Conservation (phyloP, 225 moss, liverwort and hornwort species). For the Anthoceros angustus region DNA sequence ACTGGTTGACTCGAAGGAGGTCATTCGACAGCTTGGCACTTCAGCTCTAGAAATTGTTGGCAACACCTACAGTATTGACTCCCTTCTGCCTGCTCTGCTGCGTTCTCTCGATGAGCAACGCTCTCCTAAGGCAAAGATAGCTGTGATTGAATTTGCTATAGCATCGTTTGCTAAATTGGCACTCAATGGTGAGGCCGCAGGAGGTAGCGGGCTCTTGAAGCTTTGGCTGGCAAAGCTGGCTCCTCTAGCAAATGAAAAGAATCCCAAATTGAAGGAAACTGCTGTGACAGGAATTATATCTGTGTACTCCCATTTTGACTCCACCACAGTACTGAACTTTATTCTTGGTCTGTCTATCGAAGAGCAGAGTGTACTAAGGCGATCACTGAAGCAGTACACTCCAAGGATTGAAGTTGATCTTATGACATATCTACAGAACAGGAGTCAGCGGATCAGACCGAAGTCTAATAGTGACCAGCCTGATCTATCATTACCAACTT, state of each 20-base stretch:
- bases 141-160: conserved; percentile 88
- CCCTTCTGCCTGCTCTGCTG: conserved; percentile 74
- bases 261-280: conserved; percentile 78
- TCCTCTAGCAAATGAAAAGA: conserved; percentile 87
- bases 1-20: conserved; percentile 81
- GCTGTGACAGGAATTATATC: conserved; percentile 94
- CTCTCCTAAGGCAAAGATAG: conserved; percentile 87
- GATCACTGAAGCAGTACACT: conserved; percentile 88
- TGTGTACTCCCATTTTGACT: conserved; percentile 86
- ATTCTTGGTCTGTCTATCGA: conserved; percentile 90
- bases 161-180: conserved; percentile 83
- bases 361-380: conserved; percentile 74
- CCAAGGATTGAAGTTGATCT: conserved; percentile 99
- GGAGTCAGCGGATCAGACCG: conserved; percentile 57
- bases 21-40: conserved; percentile 70
- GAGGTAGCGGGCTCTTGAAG: conserved; percentile 81
- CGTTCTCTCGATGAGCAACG: conserved; percentile 96
- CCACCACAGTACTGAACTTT: conserved; percentile 74
- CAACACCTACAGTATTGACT: conserved; percentile 79
- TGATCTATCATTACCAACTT: conserved; percentile 27
- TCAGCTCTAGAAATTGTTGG: conserved; percentile 77
- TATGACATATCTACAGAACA: conserved; percentile 76
- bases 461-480: conserved; percentile 48
- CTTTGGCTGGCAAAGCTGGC: conserved; percentile 92
- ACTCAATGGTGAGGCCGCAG: conserved; percentile 54